Evolutionary conservation across 331 rosid species (phyloP), one percentile per base, ranked within the genome.

Genomic region (Dryas integrifolia): DNA sequence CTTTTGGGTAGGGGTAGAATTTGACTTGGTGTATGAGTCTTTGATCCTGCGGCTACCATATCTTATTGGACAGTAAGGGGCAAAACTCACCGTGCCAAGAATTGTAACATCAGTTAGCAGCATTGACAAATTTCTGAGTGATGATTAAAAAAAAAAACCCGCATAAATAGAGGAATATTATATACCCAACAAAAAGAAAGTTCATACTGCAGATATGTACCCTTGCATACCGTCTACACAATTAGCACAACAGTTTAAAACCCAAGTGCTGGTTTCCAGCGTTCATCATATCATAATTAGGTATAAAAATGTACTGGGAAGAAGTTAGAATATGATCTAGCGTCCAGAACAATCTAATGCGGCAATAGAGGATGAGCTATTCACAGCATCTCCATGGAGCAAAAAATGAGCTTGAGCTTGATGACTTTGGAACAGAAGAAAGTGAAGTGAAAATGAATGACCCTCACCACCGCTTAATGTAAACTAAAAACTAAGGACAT

Each of bases 331-430:
- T 70, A 66, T 52, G 74, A 65, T 82, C 76, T 77, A 21, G 75
- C 73, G 74, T 71, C 81, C 70, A 73, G 26, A 53, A 53, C 58
- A 53, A 1, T 53, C 58, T 75, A 68, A 40, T 6, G 83, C 75
- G 8, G 84, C 73, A 72, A 46, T 79, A 67, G 84, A 79, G 84
- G 77, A 81, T 70, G 78, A 84, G 88, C 82, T 86, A 84, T 86
- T 82, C 89, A 88, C 88, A 81, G 73, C 79, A 65, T 84, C 83
- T 72, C 62, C 73, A 73, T 74, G 73, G 75, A 84, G 90, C 86
- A 74, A 87, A 89, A 89, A 90, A 82, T 67, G 83, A 78, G 87
- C 92, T 81, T 53, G 70, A 65, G 30, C 76, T 87, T 85, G 69
- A 73, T 26, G 71, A 48, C 49, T 4, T 16, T 40, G n/a, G 59